These are phyloP conservation scores for Phyllosticta citriasiana DNA, from an alignment of 2,329 filamentous ascomycete genomes.

Conservation along the genomic window DNA sequence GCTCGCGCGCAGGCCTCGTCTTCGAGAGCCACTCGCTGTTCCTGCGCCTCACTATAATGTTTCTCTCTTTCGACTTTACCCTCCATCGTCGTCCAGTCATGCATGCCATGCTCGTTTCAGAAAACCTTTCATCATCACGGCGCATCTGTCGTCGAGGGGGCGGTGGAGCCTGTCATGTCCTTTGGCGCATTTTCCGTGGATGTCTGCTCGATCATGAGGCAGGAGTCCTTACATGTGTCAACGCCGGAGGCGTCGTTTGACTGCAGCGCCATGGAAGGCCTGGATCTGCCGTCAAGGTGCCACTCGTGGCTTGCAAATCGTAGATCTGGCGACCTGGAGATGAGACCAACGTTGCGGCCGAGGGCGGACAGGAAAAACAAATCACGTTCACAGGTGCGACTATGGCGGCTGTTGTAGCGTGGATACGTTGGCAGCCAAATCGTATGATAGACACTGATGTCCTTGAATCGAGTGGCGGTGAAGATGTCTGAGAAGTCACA, in stretches of 20 bases:
- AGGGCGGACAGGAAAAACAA: neutral
- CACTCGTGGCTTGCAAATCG: neutral
- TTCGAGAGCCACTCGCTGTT: neutral
- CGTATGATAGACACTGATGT: neutral
- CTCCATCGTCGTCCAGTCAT: neutral
- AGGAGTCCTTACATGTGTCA: neutral
- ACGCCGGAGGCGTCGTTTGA: neutral
- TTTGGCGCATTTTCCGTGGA: neutral
- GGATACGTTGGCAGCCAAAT: neutral
- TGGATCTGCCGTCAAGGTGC: neutral
- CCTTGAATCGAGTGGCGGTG: neutral
- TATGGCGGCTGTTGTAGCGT: neutral
- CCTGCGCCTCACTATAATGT: neutral
- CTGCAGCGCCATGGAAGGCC: neutral
- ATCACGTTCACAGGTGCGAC: neutral
- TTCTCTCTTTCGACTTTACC: neutral
- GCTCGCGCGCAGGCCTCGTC: neutral
- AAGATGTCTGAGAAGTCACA: neutral
- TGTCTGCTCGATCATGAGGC: neutral
- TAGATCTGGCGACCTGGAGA: neutral
- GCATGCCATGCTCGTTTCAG: neutral
- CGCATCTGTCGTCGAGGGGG: neutral
- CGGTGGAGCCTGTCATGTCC: neutral
- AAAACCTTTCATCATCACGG: neutral
- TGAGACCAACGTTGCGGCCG: neutral